Evolutionary conservation across 345 rosid genomes (phyloP).

Genomic region (Dipteronia sinensis): DNA sequence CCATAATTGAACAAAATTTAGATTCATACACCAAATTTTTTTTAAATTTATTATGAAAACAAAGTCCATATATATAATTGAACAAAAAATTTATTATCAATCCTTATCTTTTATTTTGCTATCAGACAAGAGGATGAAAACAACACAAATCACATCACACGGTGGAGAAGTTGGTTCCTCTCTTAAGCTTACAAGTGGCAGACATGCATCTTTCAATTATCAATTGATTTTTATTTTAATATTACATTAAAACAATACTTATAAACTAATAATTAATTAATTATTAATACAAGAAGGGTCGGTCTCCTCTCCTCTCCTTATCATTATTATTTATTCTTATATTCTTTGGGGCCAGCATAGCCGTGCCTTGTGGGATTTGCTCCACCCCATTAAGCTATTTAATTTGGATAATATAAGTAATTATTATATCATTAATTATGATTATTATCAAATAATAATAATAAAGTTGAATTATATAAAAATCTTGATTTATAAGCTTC

Average conservation of each 20-base stretch:
- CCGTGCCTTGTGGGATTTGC: not conserved
- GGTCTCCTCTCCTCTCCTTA: not conserved
- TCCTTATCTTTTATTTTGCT: no score
- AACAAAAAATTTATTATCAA: no score
- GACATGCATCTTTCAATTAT: constrained; percentile 4
- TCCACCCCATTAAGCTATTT: constrained; percentile 1
- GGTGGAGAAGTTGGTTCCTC: constrained; percentile 9
- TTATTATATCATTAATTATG: not conserved
- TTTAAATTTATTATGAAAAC: no score
- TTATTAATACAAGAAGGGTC: not conserved
- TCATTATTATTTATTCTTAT: not conserved
- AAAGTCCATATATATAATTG: no score
- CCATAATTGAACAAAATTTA: no score
- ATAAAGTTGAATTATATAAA: not conserved
- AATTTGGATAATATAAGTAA: not conserved
- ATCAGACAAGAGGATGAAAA: constrained; percentile 17
- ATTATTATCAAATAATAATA: not conserved
- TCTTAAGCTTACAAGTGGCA: constrained; percentile 29
- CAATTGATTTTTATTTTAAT: no score
- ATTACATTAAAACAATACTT: not conserved
- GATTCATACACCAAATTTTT: not conserved
- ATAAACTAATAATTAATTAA: not conserved
- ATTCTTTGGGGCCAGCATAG: not conserved
- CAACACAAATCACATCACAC: not conserved
- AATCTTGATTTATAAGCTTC: not conserved